These are phyloP conservation scores for Fusarium temperatum DNA, from an alignment of 2,329 filamentous ascomycete genomes.

Conservation along the genomic window DNA sequence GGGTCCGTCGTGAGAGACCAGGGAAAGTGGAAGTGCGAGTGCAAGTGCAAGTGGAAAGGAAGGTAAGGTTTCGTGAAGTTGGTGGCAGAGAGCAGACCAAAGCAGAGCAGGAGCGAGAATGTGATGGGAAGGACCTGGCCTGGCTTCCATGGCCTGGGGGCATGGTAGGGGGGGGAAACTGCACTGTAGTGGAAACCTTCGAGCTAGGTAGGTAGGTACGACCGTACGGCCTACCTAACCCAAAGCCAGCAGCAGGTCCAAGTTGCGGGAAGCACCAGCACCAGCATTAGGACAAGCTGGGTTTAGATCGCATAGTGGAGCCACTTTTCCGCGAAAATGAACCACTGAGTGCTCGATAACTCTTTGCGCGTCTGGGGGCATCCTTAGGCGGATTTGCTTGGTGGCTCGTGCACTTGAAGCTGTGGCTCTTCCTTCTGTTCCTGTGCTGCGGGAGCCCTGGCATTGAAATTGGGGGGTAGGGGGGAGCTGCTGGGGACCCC, in stretches of 20 bases:
- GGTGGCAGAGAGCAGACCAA: slow-evolving; percentile 24
- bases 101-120: slow-evolving; percentile 21
- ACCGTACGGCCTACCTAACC: slow-evolving; percentile 5
- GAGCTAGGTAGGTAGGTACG: slow-evolving; percentile 6
- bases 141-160: slow-evolving; percentile 14
- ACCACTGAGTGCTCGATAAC: slow-evolving; percentile 9
- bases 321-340: not conserved
- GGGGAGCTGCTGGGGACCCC: slow-evolving; percentile 30
- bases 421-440: slow-evolving; percentile 24
- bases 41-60: slow-evolving; percentile 26
- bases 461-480: slow-evolving; percentile 39
- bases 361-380: slow-evolving; percentile 3
- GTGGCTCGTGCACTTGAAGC: slow-evolving; percentile 38
- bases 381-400: slow-evolving; percentile 10
- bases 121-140: slow-evolving; percentile 21
- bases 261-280: slow-evolving; percentile 22
- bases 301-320: slow-evolving; percentile 29
- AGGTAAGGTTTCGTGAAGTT: slow-evolving; percentile 24
- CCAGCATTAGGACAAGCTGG: slow-evolving; percentile 7
- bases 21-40: slow-evolving; percentile 29
- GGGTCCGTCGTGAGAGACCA: slow-evolving; percentile 36
- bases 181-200: slow-evolving; percentile 34
- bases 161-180: slow-evolving; percentile 38
- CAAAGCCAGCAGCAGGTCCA: slow-evolving; percentile 29
- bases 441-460: slow-evolving; percentile 41